Base-by-base conservation (phyloP, 2,329 filamentous ascomycete species). In the Exophiala dermatitidis region DNA sequence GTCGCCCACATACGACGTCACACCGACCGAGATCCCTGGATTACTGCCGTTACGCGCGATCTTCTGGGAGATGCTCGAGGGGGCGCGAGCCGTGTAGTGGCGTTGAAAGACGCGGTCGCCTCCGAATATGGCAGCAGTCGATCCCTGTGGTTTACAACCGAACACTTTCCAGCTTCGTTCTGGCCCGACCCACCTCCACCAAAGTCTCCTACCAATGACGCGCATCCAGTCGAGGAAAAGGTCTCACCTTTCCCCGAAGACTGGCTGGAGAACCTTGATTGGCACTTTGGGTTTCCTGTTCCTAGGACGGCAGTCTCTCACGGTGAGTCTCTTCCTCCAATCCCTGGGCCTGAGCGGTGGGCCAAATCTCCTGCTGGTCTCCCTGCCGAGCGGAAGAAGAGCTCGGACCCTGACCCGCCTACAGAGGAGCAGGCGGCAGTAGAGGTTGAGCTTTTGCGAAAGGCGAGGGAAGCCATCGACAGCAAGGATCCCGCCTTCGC, bases 231-330 rank as follows among this genome's bases (percentile, higher is more conserved):
- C 2, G 51, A 47, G 29, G 46, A 67, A 57, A 56, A 63, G 58
- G 49, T 58, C 7, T 47, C 54, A 2, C 60, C 60, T 10, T 71
- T 84, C 5, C 82, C 85, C 2, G 68, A 69, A 2, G 61, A 65
- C 9, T 67, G 72, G 33, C 54, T 74, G 19, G 68, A 78, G n/a
- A 86, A 93, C 60, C 74, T 95, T 2, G 85, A 91, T 65, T 97
- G 90, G 89, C 80, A 85, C 61, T 88, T 97, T 66, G 93, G 91
- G 50, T 97, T 97, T 69, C 74, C 77, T 9, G 77, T 96, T 6
- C 88, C 90, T 1, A 75, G 77, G 30, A 59, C 52, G 34, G 52
- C 44, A 71, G 74, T 19, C 71, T 73, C 7, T 74, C 78, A 76
- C 30, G 78, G 76, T 44, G 77, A 78, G 57, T 79, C 78, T 9